Base-by-base conservation (phyloP, 495 filamentous ascomycete species). In the Hypoxylon fragiforme region DNA sequence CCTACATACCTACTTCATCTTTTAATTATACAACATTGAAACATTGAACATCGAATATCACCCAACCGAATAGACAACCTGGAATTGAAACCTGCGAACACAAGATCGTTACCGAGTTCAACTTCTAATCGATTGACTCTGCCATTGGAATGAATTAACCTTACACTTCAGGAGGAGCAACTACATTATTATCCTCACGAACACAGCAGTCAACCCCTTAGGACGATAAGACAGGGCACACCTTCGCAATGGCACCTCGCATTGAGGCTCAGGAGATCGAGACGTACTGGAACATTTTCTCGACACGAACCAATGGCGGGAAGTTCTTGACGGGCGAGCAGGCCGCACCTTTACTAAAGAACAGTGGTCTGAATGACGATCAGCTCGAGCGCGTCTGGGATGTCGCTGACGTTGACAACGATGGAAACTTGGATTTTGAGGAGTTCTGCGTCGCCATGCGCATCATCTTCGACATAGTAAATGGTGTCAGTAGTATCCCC, bases 401-500 rank as follows among this genome's bases (percentile, higher is more conserved):
- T 70, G 82, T 98, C 50, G 89, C 94, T 43, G 94, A 98, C 70
- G 90, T 98, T 43, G 94, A 98, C 69, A 89, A 87, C 57, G 94
- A 98, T 74, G 94, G 94, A 30, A 95, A 91, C 68, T 73, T 98
- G 24, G 94, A 98, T 74, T 98, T 98, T 75, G 94, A 97, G 73
- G 94, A 98, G 75, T 98, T 98, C 69, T 98, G 94, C 67, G 94
- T 98, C 38, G 94, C 94, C 18, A 97, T 98, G 95, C 80, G 94
- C 68, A 73, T 98, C 46, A 95, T 97, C 44, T 98, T 96, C 67
- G 94, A 98, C 70, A 66, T 97, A 40, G 86, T 97, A 26, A 98
- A 98, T 71, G 94, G 94, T 62, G 91, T 95, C 75, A 58, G 86
- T 78, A 38, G 31, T 24, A 31, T 43, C 28, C 20, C 14, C 38